Evolutionary conservation across 1,284 basidiomycete species (phyloP), one percentile per base, ranked within the genome.

Genomic region (Pascua sp.): DNA sequence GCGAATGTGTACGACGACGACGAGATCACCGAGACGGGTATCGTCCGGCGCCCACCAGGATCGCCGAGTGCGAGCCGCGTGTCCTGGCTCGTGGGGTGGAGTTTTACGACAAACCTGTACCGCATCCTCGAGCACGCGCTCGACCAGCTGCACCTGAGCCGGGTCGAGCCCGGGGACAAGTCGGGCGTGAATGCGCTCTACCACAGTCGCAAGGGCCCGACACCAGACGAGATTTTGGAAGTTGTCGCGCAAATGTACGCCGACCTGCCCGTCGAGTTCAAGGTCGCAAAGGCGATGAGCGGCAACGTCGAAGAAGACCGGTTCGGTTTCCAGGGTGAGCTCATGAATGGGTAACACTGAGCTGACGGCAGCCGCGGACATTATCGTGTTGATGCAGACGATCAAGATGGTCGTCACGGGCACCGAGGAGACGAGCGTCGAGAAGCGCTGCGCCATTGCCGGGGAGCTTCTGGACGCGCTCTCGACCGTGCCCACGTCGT

Each of bases 351-450:
- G 13, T 8, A 12, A 38, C 4, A 2, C 11, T 8, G 8, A 15
- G n/a, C 38, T 56, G 18, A 57, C 42, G 4, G 1, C 55, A 75
- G 72, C 73, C 10, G 67, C 70, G 15, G 73, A 75, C 53, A 75
- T 75, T 49, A 68, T 75, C 41, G 67, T 73, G 24, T 70, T 68
- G 2, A 62, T 73, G 58, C 72, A 77, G 60, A 75, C 72, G 0
- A 63, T 77, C 51, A 74, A 74, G 57, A 76, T 75, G 71, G 73
- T 75, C 8, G 60, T 76, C 42, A 66, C 69, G 7, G 70, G 71
- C 15, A 64, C 63, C 42, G 69, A 71, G 24, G 56, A 60, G n/a
- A 67, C 70, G 18, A 67, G 61, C 10, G 70, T 77, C 13, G 66
- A 71, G 44, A 65, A 72, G 52, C 63, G 73, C 36, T 75, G 74